Percentiles rank a stretch among this genome's conserved stretches.
phyloP scores from a whole-genome alignment of 108 stramenopile species.

The Stephanodiscus triporus region DNA sequence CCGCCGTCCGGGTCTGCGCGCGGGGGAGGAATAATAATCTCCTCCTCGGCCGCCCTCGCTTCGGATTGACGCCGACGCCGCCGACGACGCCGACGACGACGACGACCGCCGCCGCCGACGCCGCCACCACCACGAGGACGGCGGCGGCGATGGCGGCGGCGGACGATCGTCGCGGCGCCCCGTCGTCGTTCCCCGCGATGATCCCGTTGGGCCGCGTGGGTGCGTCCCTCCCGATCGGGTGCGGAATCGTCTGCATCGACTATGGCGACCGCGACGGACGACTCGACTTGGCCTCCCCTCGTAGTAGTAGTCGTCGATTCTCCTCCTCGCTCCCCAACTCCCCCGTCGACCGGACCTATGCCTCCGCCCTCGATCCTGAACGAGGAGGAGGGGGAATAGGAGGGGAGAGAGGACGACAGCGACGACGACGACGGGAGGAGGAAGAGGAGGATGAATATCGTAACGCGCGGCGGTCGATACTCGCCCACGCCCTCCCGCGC shows the following conservation, averaged over 20 bases:
- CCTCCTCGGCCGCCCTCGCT: not conserved
- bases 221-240: too few species aligned
- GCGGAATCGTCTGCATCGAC: too few species aligned
- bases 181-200: too few species aligned
- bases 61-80: not conserved
- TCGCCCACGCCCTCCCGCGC: constrained; percentile 57
- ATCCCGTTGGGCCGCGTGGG: too few species aligned
- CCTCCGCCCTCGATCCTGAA: not conserved
- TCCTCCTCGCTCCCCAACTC: not conserved
- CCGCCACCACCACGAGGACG: not conserved
- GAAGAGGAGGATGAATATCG: too few species aligned
- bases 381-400: not conserved
- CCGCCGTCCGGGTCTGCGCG: not conserved
- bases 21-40: not conserved
- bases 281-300: too few species aligned
- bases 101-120: not conserved
- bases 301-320: not conserved
- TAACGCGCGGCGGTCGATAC: constrained; percentile 21
- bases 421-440: constrained; percentile 8
- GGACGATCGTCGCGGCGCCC: too few species aligned
- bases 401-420: not conserved
- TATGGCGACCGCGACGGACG: too few species aligned
- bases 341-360: not conserved
- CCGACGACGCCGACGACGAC: not conserved
- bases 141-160: not conserved